Evolutionary conservation across 1,284 basidiomycete genomes (phyloP).

Genomic region (Cutaneotrichosporon mucoides): DNA sequence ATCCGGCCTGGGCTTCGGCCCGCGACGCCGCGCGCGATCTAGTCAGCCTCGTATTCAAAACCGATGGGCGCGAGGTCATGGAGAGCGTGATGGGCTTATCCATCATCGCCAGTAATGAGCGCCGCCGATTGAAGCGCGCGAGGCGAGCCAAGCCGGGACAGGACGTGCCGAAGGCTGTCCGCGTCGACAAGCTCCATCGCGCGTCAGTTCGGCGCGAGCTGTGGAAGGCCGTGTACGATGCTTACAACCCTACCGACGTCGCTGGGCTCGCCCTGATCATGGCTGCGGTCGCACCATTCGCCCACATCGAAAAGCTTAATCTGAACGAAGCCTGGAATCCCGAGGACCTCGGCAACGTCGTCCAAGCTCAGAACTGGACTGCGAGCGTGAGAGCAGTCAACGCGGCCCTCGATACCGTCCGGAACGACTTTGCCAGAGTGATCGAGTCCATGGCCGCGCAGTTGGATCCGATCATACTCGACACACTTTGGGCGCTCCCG

Average conservation of each 20-base stretch:
- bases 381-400: slow-evolving; percentile 54
- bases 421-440: slow-evolving; percentile 60
- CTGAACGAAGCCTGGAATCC: slow-evolving; percentile 41
- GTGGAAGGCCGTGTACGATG: slow-evolving; percentile 65
- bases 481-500: slow-evolving; percentile 56
- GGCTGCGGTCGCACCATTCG: slow-evolving; percentile 56
- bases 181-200: slow-evolving; percentile 26
- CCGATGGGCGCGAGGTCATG: slow-evolving; percentile 40
- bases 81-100: slow-evolving; percentile 35
- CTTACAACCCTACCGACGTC: slow-evolving; percentile 58
- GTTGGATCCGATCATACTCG: slow-evolving; percentile 53
- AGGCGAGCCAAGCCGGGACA: slow-evolving; percentile 8
- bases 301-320: slow-evolving; percentile 63
- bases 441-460: slow-evolving; percentile 61
- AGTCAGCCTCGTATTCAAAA: slow-evolving; percentile 42
- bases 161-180: slow-evolving; percentile 14
- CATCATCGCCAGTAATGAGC: slow-evolving; percentile 26
- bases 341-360: slow-evolving; percentile 34
- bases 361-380: slow-evolving; percentile 41
- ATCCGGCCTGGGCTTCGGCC: slow-evolving; percentile 22
- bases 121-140: slow-evolving; percentile 19
- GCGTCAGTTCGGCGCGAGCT: slow-evolving; percentile 55
- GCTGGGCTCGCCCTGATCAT: slow-evolving; percentile 60
- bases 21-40: slow-evolving; percentile 41
- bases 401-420: slow-evolving; percentile 56